Evolutionary conservation across 495 filamentous ascomycete species (phyloP), one percentile per base, ranked within the genome.

Genomic region (Lasiosphaeria ovina): DNA sequence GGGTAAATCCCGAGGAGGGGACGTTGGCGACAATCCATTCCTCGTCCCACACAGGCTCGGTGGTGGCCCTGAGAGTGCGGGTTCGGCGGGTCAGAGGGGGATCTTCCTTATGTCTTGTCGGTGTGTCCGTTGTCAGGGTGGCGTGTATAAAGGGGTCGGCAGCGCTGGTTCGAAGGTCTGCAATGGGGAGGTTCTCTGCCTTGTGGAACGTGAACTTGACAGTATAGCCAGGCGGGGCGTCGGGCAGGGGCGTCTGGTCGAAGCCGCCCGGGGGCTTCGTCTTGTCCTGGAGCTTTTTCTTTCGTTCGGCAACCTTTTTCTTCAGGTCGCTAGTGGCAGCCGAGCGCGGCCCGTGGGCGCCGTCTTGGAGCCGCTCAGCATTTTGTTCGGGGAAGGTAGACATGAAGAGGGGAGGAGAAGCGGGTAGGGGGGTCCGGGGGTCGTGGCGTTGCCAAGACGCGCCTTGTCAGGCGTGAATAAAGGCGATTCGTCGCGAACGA

Each of bases 1-100:
- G 76, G 58, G 76, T 79, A 69, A 94, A 93, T 1, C 93, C 93
- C 1, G 81, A 83, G 0, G 84, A 75, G 0, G 93, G 91, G 0
- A 98, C 81, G 65, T 96, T 93, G 51, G 89, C 88, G 36, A 98
- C 86, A 40, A 90, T 83, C 93, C 93, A 98, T 36, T 90, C 85
- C 17, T 83, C 81, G 45, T 96, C 83, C 93, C 93, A 98, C 16
- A 74, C 77, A 0, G 93, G 91, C 62, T 94, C 82, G 6, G 81
- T 84, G 44, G 81, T 85, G 54, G 77, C 84, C 50, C 86, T 84
- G 11, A 93, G 72, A 0, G 93, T 97, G 0, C 81, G 85, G 0
- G 92, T 95, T 4, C 93, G 85, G 61, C 87, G 85, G n/a, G 76
- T 74, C 35, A 94, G 72, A 4, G 80, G 72, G 0, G 91, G 89